Conservation (phyloP, 73 alveolate genomes). For the Breviolum minutum region DNA sequence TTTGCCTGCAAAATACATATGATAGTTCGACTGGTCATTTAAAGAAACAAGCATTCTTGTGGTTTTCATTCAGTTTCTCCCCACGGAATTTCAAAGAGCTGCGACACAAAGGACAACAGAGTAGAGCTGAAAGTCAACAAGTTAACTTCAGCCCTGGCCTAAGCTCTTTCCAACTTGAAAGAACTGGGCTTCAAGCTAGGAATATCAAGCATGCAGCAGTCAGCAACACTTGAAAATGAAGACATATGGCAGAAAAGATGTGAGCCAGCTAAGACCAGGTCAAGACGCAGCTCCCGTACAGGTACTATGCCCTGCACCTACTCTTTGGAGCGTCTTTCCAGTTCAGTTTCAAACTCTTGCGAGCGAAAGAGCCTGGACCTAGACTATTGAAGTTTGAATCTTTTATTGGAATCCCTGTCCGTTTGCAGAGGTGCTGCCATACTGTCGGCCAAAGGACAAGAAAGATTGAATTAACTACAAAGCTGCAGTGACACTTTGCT, state of each 20-base stretch:
- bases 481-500: not conserved
- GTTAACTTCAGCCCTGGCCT: constrained; percentile 50
- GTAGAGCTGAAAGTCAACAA: constrained; percentile 93
- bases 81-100: no score
- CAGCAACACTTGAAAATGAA: not conserved
- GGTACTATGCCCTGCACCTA: constrained; percentile 53
- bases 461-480: not conserved
- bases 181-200: not conserved
- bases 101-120: not conserved
- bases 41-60: no score
- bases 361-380: no score
- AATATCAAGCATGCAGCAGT: not conserved
- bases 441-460: constrained; percentile 80
- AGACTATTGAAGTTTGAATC: not conserved
- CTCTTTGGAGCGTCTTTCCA: not conserved
- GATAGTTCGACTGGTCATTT: no score
- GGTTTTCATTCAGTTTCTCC: no score
- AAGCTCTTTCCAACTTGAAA: not conserved
- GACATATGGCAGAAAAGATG: not conserved
- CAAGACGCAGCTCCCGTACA: constrained; percentile 95
- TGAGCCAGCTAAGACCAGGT: constrained; percentile 15
- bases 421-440: constrained; percentile 58
- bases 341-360: no score
- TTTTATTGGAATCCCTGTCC: not conserved
- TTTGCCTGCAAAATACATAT: not conserved